Base-by-base conservation (phyloP, 345 rosid genomes). In the Citrus unshiu region DNA sequence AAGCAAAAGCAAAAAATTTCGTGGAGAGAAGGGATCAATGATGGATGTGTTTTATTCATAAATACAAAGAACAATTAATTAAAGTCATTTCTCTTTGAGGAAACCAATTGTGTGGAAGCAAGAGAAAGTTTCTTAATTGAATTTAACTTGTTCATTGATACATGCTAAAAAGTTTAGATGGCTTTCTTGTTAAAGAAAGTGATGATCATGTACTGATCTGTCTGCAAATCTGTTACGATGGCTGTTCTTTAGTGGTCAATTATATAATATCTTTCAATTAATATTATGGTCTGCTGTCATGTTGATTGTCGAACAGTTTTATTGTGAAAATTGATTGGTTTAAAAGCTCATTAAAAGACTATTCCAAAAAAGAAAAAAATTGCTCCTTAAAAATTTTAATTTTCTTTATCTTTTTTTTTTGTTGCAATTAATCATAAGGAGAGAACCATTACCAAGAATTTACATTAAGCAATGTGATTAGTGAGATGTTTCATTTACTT, bases 1-100 rank as follows among this genome's bases (percentile, higher is more conserved):
- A 84, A 81, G 84, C 79, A 78, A 79, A 22, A 79, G 8, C 22
- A 24, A 51, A 35, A 18, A 2, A 9, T 10, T 24, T 69, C 18
- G 19, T 34, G 22, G 37, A 43, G 68, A 35, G n/a, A 35, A 24
- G 43, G 51, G 14, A 25, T 37, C 46, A 5, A 54, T 29, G 56
- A 37, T 19, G 40, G 27, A 37, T 16, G 5, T 32, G 10, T 1
- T 12, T 32, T 24, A 22, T 57, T 51, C 0, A 6, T 66, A 27
- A 25, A 46, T 24, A 61, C 12, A 24, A 61, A 24, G 18, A 21
- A 61, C 7, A 39, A 9, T 39, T 37, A n/a, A 19, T 25, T 60
- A 24, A 22, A 60, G 32, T 24, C 25, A 25, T n/a, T n/a, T 22
- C 25, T 59, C 62, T 22, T 24, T n/a, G 29, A n/a, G 29, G 61